Conservation (phyloP, 257 asterid species). For the Scutellaria galericulata region DNA sequence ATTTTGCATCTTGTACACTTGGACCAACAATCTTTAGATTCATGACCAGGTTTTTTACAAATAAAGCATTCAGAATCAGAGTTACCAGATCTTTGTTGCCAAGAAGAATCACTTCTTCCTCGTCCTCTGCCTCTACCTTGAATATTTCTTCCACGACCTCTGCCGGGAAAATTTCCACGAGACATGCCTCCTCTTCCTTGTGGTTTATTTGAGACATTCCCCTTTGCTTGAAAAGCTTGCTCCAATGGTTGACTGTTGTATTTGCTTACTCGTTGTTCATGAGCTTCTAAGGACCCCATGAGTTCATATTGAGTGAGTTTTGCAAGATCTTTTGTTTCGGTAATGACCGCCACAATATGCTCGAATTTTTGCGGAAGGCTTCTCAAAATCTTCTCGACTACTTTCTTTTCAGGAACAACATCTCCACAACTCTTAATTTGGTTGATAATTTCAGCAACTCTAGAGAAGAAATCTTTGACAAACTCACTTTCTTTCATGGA, state of each 20-base stretch:
- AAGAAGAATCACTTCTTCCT: not conserved
- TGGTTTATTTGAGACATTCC: not conserved
- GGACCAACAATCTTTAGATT: not conserved
- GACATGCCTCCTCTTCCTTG: not conserved
- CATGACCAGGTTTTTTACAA: not conserved
- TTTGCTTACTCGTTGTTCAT: not conserved
- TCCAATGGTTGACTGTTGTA: not conserved
- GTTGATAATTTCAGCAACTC: constrained; percentile 5
- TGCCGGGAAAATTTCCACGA: not conserved
- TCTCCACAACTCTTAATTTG: constrained; percentile 2
- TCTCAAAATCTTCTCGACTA: too few relatives aligned
- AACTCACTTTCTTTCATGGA: too few relatives aligned
- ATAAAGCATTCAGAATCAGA: not conserved
- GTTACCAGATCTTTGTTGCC: not conserved
- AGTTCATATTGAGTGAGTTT: constrained; percentile 13
- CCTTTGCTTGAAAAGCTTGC: not conserved
- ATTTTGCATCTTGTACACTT: not conserved
- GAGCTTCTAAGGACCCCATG: constrained; percentile 16
- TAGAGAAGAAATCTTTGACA: constrained; percentile 10
- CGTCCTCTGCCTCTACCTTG: not conserved
- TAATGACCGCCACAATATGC: too few relatives aligned
- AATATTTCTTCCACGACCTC: not conserved
- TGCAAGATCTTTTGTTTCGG: too few relatives aligned
- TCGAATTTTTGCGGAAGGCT: too few relatives aligned
- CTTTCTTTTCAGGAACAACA: too few relatives aligned